Conservation (phyloP, 345 rosid species). For the Linum usitatissimum region DNA sequence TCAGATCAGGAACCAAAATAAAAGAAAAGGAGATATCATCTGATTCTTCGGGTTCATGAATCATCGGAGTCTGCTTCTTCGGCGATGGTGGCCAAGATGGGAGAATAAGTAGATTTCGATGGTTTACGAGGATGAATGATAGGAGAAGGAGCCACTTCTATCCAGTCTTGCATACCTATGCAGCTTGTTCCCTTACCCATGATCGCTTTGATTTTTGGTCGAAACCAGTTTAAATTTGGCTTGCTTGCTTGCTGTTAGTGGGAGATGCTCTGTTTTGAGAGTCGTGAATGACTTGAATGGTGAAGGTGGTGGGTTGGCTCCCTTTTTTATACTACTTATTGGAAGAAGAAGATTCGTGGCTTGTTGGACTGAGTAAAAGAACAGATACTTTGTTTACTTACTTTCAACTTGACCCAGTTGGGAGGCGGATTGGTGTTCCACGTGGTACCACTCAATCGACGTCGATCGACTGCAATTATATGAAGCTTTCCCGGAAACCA, state of each 20-base stretch:
- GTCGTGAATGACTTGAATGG: not conserved
- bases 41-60: not conserved
- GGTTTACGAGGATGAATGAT: not conserved
- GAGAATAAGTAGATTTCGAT: not conserved
- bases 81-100: not conserved
- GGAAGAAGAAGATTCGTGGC: not conserved
- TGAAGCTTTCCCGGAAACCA: too few relatives aligned
- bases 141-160: constrained; percentile 2
- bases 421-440: not conserved
- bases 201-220: too few relatives aligned
- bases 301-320: not conserved
- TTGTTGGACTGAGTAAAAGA: not conserved
- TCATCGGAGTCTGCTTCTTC: not conserved
- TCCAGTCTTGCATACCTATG: not conserved
- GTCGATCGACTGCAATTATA: too few relatives aligned
- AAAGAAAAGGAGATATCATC: not conserved
- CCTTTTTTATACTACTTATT: not conserved
- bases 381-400: not conserved
- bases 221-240: too few relatives aligned
- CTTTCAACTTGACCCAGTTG: not conserved
- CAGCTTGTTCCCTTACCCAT: not conserved
- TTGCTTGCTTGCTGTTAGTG: too few relatives aligned
- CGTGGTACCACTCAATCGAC: not conserved
- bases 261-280: too few relatives aligned
- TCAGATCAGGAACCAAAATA: not conserved